These are phyloP conservation scores for Hericium coralloides DNA, from an alignment of 768 basidiomycete genomes.

Conservation along the genomic window DNA sequence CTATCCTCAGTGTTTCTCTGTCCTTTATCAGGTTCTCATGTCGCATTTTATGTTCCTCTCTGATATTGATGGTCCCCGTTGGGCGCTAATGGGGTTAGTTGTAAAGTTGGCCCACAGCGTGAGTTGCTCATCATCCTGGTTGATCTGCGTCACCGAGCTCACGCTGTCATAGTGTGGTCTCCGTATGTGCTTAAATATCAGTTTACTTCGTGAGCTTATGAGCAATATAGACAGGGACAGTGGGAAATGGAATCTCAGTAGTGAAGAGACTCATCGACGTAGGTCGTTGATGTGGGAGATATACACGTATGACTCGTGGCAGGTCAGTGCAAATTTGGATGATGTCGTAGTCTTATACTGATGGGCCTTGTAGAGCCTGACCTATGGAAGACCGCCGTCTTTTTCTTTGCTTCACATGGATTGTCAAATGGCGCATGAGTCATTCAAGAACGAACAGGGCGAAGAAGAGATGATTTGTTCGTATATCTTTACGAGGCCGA, in stretches of 20 bases:
- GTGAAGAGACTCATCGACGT: constrained; percentile 48
- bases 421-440: constrained; percentile 31
- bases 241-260: constrained; percentile 50
- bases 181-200: constrained; percentile 35
- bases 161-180: constrained; percentile 9
- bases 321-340: constrained; percentile 31
- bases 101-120: constrained; percentile 67
- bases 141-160: constrained; percentile 13
- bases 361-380: constrained; percentile 42
- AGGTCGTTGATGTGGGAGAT: constrained; percentile 58
- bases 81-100: constrained; percentile 63
- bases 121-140: constrained; percentile 17
- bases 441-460: constrained; percentile 38
- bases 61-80: constrained; percentile 48
- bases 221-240: constrained; percentile 51
- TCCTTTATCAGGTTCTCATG: constrained; percentile 40
- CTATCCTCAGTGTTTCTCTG: too few species aligned
- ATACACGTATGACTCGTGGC: constrained; percentile 61
- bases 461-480: constrained; percentile 57
- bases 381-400: constrained; percentile 64
- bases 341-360: constrained; percentile 1
- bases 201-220: constrained; percentile 13
- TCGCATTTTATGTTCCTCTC: constrained; percentile 38
- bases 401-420: constrained; percentile 31
- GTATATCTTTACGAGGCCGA: constrained; percentile 15